Conservation (phyloP, 2,329 filamentous ascomycete species). For the Beauveria medogensis region DNA sequence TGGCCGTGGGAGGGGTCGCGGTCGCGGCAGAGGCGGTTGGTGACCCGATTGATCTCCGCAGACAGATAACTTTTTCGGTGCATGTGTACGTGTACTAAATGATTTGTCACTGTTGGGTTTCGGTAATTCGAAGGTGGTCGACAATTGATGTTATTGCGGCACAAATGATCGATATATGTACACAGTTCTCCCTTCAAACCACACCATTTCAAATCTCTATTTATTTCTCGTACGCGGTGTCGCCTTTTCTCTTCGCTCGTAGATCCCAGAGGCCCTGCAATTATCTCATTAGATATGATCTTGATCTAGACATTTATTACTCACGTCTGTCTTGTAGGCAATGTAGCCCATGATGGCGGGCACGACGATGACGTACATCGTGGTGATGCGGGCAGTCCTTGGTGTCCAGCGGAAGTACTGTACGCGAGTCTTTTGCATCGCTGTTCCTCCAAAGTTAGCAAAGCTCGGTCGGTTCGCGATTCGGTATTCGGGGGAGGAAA, state of each 20-base stretch:
- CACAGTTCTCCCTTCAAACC: slow-evolving; percentile 18
- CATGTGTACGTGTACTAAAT: background rate
- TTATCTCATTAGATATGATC: slow-evolving; percentile 16
- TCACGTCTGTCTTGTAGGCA: slow-evolving; percentile 78
- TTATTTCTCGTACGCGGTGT: slow-evolving; percentile 74
- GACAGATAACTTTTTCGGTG: background rate
- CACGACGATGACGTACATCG: slow-evolving; percentile 68
- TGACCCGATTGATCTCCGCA: background rate
- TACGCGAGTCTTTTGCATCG: slow-evolving; percentile 76
- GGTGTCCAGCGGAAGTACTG: slow-evolving; percentile 94
- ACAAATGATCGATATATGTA: slow-evolving; percentile 31
- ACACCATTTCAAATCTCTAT: slow-evolving; percentile 11
- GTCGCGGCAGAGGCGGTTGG: slow-evolving; percentile 2
- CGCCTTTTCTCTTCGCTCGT: slow-evolving; percentile 80
- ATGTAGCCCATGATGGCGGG: slow-evolving; percentile 63
- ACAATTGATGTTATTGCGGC: slow-evolving; percentile 1
- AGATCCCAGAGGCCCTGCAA: slow-evolving; percentile 76
- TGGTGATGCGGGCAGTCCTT: slow-evolving; percentile 69
- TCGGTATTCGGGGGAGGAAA: slow-evolving; percentile 13
- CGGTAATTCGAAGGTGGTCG: background rate
- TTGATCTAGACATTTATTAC: slow-evolving; percentile 29
- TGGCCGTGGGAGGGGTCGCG: background rate
- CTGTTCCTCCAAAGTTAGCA: slow-evolving; percentile 37
- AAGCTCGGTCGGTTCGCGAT: slow-evolving; percentile 11
- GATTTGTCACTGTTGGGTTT: background rate